A percentile compares a stretch with the other conserved stretches of the same genome.
Evolutionary conservation across 148 eudicot species (phyloP).

Genomic region (Polygonum maritimum): DNA sequence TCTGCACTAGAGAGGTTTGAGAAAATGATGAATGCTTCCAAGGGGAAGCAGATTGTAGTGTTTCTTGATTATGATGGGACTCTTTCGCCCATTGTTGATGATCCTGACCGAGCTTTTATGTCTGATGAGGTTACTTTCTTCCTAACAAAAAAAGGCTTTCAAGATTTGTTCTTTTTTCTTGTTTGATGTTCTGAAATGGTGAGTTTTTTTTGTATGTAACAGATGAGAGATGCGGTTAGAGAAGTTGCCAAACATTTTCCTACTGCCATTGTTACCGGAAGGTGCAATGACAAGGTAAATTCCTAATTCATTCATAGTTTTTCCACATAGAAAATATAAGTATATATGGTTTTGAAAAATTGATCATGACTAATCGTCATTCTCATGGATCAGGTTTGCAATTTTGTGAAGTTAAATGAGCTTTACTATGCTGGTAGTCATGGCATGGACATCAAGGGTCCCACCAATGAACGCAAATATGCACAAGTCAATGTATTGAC

Average conservation of each 20-base stretch:
- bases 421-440: constrained; percentile 96
- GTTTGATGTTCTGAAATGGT: background rate
- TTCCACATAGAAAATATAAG: no score
- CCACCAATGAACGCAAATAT: constrained; percentile 47
- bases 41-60: constrained; percentile 10
- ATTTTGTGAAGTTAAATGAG: constrained; percentile 65
- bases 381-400: constrained; percentile 36
- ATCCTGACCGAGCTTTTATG: constrained; percentile 14
- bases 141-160: no score
- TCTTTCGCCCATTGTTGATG: constrained; percentile 11
- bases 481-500: constrained; percentile 5
- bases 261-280: constrained; percentile 90
- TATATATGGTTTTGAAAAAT: background rate
- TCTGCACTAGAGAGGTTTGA: constrained; percentile 9
- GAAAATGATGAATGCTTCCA: background rate
- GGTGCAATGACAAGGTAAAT: constrained; percentile 76
- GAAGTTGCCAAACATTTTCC: constrained; percentile 77
- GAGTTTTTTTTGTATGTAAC: constrained; percentile 3
- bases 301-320: background rate
- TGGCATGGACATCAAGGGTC: constrained; percentile 97
- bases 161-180: background rate
- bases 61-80: constrained; percentile 9
- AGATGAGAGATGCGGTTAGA: constrained; percentile 83
- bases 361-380: background rate
- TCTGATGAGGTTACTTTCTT: background rate